A percentile compares a stretch with the other conserved stretches of the same genome.
Conservation (phyloP, 1,284 basidiomycete species). For the Tilletia walkeri region DNA sequence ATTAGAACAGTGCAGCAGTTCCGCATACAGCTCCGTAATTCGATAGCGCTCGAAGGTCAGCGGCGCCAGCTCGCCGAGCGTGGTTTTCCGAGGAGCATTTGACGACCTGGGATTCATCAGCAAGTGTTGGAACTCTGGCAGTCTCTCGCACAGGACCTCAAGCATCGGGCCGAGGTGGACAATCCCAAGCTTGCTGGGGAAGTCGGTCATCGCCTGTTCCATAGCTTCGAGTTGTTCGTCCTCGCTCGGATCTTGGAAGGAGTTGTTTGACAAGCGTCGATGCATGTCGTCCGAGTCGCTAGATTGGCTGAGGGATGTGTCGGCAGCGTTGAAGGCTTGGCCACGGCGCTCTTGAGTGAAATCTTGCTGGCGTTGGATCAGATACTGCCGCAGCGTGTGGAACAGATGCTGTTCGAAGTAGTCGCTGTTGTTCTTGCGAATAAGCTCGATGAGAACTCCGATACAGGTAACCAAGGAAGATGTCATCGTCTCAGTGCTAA, state of each 20-base stretch:
- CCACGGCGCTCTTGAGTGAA: constrained; percentile 40
- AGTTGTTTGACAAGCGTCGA: not conserved
- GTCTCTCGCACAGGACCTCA: constrained; percentile 70
- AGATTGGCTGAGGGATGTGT: constrained; percentile 11
- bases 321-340: constrained; percentile 5
- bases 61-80: constrained; percentile 63
- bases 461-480: constrained; percentile 87
- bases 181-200: constrained; percentile 85
- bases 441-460: constrained; percentile 89
- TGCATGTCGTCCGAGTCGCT: constrained; percentile 23
- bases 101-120: constrained; percentile 72
- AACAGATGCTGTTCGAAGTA: constrained; percentile 99
- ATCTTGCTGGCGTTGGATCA: constrained; percentile 81
- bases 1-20: constrained; percentile 94
- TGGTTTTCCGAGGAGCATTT: constrained; percentile 60
- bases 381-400: constrained; percentile 83
- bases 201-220: constrained; percentile 78
- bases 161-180: constrained; percentile 86
- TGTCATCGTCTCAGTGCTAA: constrained; percentile 67
- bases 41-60: constrained; percentile 93
- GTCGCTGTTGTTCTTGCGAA: constrained; percentile 97
- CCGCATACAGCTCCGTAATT: constrained; percentile 96
- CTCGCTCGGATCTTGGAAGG: constrained; percentile 25
- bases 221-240: constrained; percentile 59
- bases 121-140: constrained; percentile 72